These are phyloP conservation scores for Cryoendolithus antarcticus DNA, from an alignment of 2,329 filamentous ascomycete species.

Conservation along the genomic window DNA sequence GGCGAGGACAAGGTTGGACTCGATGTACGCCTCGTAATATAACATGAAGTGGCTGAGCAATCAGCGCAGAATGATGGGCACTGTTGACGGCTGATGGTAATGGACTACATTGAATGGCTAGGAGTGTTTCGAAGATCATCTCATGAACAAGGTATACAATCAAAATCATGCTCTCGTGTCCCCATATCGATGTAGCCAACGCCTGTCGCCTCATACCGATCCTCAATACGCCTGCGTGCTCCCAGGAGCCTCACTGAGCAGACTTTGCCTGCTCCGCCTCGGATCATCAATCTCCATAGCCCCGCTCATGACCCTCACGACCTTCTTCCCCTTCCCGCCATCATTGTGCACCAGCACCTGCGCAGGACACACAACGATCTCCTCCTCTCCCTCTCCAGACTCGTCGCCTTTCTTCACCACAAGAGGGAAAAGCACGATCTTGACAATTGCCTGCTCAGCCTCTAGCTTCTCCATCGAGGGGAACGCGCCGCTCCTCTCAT, in stretches of 20 bases:
- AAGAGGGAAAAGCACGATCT: conserved; percentile 87
- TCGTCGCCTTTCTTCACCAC: conserved; percentile 96
- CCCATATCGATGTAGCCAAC: conserved; percentile 2
- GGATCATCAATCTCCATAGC: conserved; percentile 35
- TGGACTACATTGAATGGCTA: too few relatives aligned
- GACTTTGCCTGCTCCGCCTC: conserved; percentile 17
- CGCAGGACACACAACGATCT: conserved; percentile 89
- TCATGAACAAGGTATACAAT: too few relatives aligned
- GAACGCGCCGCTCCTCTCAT: conserved; percentile 66
- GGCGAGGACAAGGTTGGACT: too few relatives aligned
- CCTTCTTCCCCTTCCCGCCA: conserved; percentile 29
- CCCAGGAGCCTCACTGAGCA: conserved; percentile 17
- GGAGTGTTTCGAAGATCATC: too few relatives aligned
- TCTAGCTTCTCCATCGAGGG: conserved; percentile 71
- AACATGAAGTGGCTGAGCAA: too few relatives aligned
- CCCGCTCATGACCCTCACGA: conserved; percentile 37
- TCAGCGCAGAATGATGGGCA: too few relatives aligned
- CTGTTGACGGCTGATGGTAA: too few relatives aligned
- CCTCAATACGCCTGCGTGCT: conserved; percentile 11
- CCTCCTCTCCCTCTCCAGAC: conserved; percentile 72
- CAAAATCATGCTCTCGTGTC: too few relatives aligned
- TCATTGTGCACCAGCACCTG: conserved; percentile 63
- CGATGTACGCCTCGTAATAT: too few relatives aligned
- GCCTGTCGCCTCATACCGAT: conserved; percentile 1
- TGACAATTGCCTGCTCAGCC: conserved; percentile 61